These are phyloP conservation scores for Sutorius eximius DNA, from an alignment of 1,284 basidiomycete genomes.

Conservation along the genomic window DNA sequence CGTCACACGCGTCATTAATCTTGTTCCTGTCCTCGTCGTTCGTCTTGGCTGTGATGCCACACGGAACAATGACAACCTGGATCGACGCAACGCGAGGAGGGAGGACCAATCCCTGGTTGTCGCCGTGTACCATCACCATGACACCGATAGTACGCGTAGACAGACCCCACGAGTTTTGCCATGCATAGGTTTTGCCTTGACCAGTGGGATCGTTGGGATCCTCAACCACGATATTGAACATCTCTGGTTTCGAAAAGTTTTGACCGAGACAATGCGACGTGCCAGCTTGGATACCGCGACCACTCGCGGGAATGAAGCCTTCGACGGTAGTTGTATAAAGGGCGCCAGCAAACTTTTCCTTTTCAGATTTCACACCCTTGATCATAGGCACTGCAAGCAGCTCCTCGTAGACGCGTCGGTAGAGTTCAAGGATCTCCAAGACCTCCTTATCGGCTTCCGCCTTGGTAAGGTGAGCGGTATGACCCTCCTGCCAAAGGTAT, in stretches of 20 bases:
- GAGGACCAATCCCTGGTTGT: constrained; percentile 95
- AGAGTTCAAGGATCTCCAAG: constrained; percentile 91
- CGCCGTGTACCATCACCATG: constrained; percentile 99
- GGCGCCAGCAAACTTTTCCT: constrained; percentile 99
- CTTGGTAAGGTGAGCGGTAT: constrained; percentile 92
- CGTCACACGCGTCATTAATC: constrained; percentile 80
- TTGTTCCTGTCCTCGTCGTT: constrained; percentile 67
- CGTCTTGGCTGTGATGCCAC: constrained; percentile 85
- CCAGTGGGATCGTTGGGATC: constrained; percentile 77
- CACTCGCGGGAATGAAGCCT: constrained; percentile 96
- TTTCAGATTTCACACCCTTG: constrained; percentile 96
- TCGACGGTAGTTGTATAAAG: constrained; percentile 98
- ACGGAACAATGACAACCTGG: constrained; percentile 92
- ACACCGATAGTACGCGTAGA: constrained; percentile 97
- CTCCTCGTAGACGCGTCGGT: constrained; percentile 95
- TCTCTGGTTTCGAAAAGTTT: constrained; percentile 93
- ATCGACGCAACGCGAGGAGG: constrained; percentile 93
- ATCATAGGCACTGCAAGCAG: constrained; percentile 97
- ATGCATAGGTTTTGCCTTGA: constrained; percentile 79
- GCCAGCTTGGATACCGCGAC: constrained; percentile 96
- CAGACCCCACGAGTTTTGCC: constrained; percentile 99
- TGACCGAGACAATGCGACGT: constrained; percentile 98
- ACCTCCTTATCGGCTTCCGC: constrained; percentile 91
- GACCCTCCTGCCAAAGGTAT: constrained; percentile 99
- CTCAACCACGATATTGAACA: constrained; percentile 99